A percentile compares a stretch with the other conserved stretches of the same genome.
Conservation (phyloP, 306 rosid genomes). For the Geum urbanum region DNA sequence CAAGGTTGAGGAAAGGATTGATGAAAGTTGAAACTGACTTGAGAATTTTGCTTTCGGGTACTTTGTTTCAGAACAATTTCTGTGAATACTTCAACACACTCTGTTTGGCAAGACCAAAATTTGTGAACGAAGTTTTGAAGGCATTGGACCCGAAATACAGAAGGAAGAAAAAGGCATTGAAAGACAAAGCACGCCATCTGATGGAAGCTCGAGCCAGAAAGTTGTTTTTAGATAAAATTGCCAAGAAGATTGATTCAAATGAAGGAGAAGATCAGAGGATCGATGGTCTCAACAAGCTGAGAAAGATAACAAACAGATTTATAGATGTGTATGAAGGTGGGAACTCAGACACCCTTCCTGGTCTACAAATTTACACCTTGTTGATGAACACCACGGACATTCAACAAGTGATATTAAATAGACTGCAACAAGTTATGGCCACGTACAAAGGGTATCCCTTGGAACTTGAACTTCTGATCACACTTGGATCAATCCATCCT, state of each 20-base stretch:
- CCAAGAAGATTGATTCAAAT: constrained; percentile 72
- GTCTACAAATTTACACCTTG: constrained; percentile 87
- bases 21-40: constrained; percentile 88
- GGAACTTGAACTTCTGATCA: constrained; percentile 85
- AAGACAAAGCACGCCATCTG: constrained; percentile 39
- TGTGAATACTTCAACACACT: constrained; percentile 90
- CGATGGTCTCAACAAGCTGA: constrained; percentile 75
- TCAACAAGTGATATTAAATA: constrained; percentile 58
- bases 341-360: constrained; percentile 69
- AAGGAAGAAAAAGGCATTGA: constrained; percentile 35
- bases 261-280: constrained; percentile 52
- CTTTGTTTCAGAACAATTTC: constrained; percentile 91
- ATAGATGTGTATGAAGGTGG: constrained; percentile 92
- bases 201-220: constrained; percentile 75
- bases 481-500: constrained; percentile 97
- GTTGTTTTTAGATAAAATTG: constrained; percentile 73
- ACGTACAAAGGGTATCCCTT: constrained; percentile 63
- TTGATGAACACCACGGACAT: constrained; percentile 77
- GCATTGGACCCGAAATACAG: constrained; percentile 63
- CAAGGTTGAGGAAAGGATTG: constrained; percentile 76
- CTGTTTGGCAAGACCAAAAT: constrained; percentile 85
- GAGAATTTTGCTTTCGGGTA: constrained; percentile 86
- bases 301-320: constrained; percentile 66
- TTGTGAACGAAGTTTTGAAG: constrained; percentile 67
- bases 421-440: constrained; percentile 53